phyloP scores from a whole-genome alignment of 73 alveolate genomes.

The Tetrahymena borealis region DNA sequence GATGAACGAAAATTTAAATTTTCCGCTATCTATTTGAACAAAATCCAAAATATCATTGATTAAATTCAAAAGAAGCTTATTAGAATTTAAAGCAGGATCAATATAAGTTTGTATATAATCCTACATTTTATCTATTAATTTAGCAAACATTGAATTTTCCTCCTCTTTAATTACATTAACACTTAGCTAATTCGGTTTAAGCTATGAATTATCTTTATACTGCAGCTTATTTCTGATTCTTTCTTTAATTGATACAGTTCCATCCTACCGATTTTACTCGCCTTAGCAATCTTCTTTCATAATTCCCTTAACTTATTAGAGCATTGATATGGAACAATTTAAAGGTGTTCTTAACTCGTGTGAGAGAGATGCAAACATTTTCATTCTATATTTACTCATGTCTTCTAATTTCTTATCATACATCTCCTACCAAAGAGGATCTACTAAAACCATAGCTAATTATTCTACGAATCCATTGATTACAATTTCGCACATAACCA shows the following conservation, averaged over 20 bases:
- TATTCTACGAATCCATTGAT: not conserved
- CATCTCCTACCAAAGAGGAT: not conserved
- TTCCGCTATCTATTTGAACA: slow-evolving; percentile 25
- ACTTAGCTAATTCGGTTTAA: not conserved
- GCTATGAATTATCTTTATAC: not conserved
- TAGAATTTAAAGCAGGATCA: slow-evolving; percentile 23
- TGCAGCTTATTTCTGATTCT: not conserved
- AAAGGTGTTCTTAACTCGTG: slow-evolving; percentile 47
- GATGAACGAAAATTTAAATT: slow-evolving; percentile 1
- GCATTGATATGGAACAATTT: slow-evolving; percentile 26
- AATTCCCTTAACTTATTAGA: not conserved
- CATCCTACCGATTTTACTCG: not conserved
- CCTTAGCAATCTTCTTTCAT: not conserved
- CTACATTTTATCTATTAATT: not conserved
- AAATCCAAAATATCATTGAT: slow-evolving; percentile 41
- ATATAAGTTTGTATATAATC: not conserved
- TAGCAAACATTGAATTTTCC: not conserved
- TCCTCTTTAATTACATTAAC: not conserved
- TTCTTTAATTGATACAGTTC: not conserved
- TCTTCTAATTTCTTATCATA: not conserved
- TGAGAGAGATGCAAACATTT: slow-evolving; percentile 25
- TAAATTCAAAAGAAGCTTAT: slow-evolving; percentile 18
- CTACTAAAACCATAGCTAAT: not conserved
- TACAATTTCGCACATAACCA: not conserved
- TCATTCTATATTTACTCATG: not conserved